phyloP scores from a whole-genome alignment of 2,329 filamentous ascomycete genomes.

The Fusarium armeniacum region DNA sequence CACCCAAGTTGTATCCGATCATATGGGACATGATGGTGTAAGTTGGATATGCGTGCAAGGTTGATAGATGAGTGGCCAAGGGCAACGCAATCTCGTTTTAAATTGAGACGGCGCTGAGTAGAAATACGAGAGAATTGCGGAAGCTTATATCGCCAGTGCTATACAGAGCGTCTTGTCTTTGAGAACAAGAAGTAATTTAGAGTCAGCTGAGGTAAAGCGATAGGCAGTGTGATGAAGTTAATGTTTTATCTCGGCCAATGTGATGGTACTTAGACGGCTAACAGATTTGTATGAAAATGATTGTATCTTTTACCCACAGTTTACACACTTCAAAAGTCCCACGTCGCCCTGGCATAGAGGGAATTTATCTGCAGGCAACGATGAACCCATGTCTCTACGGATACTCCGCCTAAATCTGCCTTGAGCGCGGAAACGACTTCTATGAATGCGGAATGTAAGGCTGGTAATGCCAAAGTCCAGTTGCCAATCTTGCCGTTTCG shows the following conservation, averaged over 20 bases:
- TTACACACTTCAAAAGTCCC: background rate
- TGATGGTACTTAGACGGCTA: constrained; percentile 6
- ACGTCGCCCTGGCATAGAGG: background rate
- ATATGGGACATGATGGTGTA: constrained; percentile 33
- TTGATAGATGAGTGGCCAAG: background rate
- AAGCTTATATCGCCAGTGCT: too few relatives aligned
- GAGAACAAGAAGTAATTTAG: background rate
- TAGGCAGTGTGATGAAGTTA: constrained; percentile 6
- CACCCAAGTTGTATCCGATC: constrained; percentile 25
- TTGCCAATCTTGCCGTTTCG: constrained; percentile 35
- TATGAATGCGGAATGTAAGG: constrained; percentile 29
- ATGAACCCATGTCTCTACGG: background rate
- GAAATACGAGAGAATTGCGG: background rate
- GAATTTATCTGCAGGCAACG: constrained; percentile 29
- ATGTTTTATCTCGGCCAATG: background rate
- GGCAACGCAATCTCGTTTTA: background rate
- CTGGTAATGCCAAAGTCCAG: background rate
- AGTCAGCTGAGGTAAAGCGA: constrained; percentile 21
- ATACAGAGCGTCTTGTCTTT: background rate
- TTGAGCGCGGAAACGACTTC: constrained; percentile 20
- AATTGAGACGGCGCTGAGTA: background rate
- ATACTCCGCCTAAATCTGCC: constrained; percentile 18
- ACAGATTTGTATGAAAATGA: accelerated
- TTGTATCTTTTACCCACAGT: constrained; percentile 2
- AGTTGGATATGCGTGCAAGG: background rate